A percentile compares a stretch with the other conserved stretches of the same genome.
phyloP scores from a whole-genome alignment of 306 rosid species.

The Castanea sativa region DNA sequence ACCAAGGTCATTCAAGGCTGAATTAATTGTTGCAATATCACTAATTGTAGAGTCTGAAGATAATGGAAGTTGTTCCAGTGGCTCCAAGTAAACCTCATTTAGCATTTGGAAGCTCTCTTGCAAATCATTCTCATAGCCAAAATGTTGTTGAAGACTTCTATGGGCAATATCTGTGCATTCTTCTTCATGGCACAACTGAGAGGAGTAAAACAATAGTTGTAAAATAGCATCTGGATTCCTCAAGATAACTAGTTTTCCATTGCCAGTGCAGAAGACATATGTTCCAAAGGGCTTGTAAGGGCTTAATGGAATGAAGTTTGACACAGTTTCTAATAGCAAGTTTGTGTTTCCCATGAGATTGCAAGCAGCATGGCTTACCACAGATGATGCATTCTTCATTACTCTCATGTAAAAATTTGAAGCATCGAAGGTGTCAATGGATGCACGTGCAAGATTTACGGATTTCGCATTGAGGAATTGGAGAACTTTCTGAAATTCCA shows the following conservation, averaged over 20 bases:
- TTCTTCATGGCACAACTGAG: constrained; percentile 26
- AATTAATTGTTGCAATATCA: constrained; percentile 16
- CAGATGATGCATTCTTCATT: constrained; percentile 47
- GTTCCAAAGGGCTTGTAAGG: constrained; percentile 88
- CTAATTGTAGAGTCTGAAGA: constrained; percentile 26
- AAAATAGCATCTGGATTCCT: constrained; percentile 64
- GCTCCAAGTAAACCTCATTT: constrained; percentile 27
- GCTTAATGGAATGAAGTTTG: constrained; percentile 50
- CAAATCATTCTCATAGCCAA: constrained; percentile 33
- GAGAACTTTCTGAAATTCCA: constrained; percentile 25
- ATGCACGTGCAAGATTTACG: not conserved
- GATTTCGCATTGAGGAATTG: constrained; percentile 21
- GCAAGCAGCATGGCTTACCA: constrained; percentile 60
- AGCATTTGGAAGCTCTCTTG: constrained; percentile 35
- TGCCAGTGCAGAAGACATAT: constrained; percentile 51
- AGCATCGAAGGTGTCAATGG: not conserved
- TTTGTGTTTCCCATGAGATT: constrained; percentile 74
- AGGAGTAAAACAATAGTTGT: constrained; percentile 59
- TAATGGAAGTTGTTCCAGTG: constrained; percentile 40
- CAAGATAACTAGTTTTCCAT: constrained; percentile 39
- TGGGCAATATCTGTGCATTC: constrained; percentile 29
- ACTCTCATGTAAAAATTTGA: constrained; percentile 38
- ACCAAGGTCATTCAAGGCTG: constrained; percentile 62
- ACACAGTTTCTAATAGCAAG: constrained; percentile 47
- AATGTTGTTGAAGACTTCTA: constrained; percentile 50